Evolutionary conservation across 768 basidiomycete species (phyloP).

Genomic region (Agaricus sinodeliciosus): DNA sequence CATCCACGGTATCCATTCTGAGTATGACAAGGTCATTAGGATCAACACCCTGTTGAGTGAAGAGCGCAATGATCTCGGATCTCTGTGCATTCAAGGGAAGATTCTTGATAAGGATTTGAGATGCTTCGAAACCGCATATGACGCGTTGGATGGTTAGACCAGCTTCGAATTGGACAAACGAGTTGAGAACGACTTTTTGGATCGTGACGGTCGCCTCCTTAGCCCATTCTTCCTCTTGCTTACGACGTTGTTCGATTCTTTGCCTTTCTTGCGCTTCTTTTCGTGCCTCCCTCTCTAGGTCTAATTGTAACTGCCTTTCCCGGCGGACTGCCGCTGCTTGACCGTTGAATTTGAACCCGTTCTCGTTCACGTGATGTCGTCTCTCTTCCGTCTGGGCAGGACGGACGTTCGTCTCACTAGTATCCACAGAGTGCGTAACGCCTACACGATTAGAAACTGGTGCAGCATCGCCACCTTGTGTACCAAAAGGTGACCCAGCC

Average conservation of each 20-base stretch:
- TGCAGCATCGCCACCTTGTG: not conserved
- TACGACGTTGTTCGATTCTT: not conserved
- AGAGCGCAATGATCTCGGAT: slow-evolving; percentile 12
- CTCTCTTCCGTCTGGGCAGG: not conserved
- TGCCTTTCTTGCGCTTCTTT: slow-evolving; percentile 1
- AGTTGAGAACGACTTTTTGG: slow-evolving; percentile 9
- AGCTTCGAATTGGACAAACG: slow-evolving; percentile 18
- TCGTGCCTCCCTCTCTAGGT: not conserved
- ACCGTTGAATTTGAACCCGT: not conserved
- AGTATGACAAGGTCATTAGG: not conserved
- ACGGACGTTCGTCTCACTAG: not conserved
- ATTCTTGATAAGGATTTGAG: slow-evolving; percentile 12
- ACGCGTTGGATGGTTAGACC: slow-evolving; percentile 11
- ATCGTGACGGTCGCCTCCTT: slow-evolving; percentile 5
- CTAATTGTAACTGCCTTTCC: not conserved
- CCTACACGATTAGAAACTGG: not conserved
- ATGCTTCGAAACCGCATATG: slow-evolving; percentile 14
- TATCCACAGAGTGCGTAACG: not conserved
- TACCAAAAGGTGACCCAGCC: not conserved
- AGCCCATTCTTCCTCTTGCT: slow-evolving; percentile 7
- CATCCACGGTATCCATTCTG: slow-evolving; percentile 18
- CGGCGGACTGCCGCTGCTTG: not conserved
- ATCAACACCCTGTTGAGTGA: slow-evolving; percentile 11
- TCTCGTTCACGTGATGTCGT: not conserved
- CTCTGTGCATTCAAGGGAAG: slow-evolving; percentile 10